phyloP scores from a whole-genome alignment of 495 filamentous ascomycete genomes.

The Lasiosphaeria ovina region DNA sequence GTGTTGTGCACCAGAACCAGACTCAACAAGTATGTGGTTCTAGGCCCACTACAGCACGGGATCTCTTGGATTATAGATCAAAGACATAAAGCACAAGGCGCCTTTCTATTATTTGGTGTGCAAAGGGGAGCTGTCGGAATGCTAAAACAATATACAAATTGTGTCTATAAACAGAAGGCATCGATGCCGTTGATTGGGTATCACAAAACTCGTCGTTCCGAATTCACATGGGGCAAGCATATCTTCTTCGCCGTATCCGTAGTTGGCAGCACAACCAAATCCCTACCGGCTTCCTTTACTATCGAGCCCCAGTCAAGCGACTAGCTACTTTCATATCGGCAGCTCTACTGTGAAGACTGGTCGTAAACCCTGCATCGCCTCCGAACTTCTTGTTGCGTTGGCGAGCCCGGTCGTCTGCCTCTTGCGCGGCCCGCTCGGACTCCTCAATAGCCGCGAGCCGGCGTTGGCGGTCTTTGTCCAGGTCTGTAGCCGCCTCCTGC shows the following conservation, averaged over 20 bases:
- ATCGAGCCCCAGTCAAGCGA: slow-evolving; percentile 21
- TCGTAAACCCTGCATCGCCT: slow-evolving; percentile 62
- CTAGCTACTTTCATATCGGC: slow-evolving; percentile 54
- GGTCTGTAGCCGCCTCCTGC: slow-evolving; percentile 76
- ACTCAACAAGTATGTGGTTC: not conserved
- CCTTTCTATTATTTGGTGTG: too few relatives aligned
- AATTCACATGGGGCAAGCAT: too few relatives aligned
- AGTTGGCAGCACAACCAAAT: too few relatives aligned
- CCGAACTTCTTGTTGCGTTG: slow-evolving; percentile 57
- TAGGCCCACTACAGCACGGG: not conserved
- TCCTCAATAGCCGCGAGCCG: slow-evolving; percentile 67
- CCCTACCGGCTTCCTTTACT: not conserved
- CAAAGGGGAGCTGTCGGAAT: too few relatives aligned
- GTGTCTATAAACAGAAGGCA: too few relatives aligned
- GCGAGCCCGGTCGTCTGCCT: slow-evolving; percentile 61
- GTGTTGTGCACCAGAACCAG: not conserved
- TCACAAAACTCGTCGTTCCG: too few relatives aligned
- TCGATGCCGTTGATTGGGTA: too few relatives aligned
- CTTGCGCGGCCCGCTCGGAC: slow-evolving; percentile 60
- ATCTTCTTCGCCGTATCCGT: too few relatives aligned
- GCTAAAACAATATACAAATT: too few relatives aligned
- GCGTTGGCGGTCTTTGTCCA: slow-evolving; percentile 71
- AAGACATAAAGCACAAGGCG: too few relatives aligned
- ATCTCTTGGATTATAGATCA: not conserved
- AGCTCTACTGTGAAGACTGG: slow-evolving; percentile 57